Percentiles rank a stretch among this genome's conserved stretches.
Conservation (phyloP, 2,329 filamentous ascomycete genomes). For the Cryphonectria parasitica region DNA sequence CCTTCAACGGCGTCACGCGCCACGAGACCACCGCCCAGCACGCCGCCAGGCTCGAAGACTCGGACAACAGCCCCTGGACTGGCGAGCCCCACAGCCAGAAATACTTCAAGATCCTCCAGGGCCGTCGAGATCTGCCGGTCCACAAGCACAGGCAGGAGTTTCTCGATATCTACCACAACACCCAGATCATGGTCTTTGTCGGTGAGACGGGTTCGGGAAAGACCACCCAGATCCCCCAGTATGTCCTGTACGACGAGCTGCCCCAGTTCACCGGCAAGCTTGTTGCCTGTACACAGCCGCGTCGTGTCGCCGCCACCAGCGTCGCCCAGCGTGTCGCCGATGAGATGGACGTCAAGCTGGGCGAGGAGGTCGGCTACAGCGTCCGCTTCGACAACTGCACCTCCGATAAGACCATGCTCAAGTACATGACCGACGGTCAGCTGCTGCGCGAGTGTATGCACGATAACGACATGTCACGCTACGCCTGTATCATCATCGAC, state of each 20-base stretch:
- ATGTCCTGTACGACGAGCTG: slow-evolving; percentile 95
- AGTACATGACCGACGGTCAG: slow-evolving; percentile 99
- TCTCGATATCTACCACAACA: slow-evolving; percentile 86
- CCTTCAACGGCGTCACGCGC: slow-evolving; percentile 70
- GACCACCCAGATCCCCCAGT: slow-evolving; percentile 98
- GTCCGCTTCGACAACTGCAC: slow-evolving; percentile 99
- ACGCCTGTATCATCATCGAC: slow-evolving; percentile 97
- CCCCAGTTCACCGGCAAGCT: slow-evolving; percentile 85
- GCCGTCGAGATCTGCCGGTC: slow-evolving; percentile 83
- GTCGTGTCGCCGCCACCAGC: slow-evolving; percentile 97
- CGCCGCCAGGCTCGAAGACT: slow-evolving; percentile 76
- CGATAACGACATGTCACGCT: slow-evolving; percentile 87
- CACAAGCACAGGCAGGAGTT: slow-evolving; percentile 95
- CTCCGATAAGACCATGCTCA: slow-evolving; percentile 83
- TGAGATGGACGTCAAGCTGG: slow-evolving; percentile 91
- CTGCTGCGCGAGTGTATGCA: slow-evolving; percentile 95
- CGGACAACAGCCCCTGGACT: slow-evolving; percentile 84
- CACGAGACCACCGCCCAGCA: slow-evolving; percentile 80
- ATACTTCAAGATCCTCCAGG: slow-evolving; percentile 89
- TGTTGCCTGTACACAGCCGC: slow-evolving; percentile 95
- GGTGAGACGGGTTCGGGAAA: slow-evolving; percentile 99
- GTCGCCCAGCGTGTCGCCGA: slow-evolving; percentile 97
- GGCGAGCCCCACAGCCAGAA: slow-evolving; percentile 73
- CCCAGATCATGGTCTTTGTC: slow-evolving; percentile 96
- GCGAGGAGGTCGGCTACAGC: slow-evolving; percentile 96